Percentiles rank a stretch among this genome's conserved stretches.
Conservation (phyloP, 2,329 filamentous ascomycete species). For the Podosphaera aphanis region DNA sequence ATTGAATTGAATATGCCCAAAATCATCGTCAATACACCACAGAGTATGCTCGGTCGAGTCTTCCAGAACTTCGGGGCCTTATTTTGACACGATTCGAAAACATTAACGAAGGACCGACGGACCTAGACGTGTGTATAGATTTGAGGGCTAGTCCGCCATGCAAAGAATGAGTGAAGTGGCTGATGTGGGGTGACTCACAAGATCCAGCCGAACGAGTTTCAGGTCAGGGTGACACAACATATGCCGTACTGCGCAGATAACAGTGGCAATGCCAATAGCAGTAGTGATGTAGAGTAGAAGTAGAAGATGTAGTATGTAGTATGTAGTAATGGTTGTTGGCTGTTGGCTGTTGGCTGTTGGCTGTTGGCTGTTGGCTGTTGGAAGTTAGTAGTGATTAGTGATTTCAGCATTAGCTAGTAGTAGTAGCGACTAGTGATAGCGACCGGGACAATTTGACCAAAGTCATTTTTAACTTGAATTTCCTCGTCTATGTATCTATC, state of each 20-base stretch:
- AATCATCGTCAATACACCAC: too few species aligned
- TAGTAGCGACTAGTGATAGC: too few species aligned
- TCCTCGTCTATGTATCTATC: too few species aligned
- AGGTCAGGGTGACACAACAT: neutral
- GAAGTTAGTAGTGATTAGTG: too few species aligned
- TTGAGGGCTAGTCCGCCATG: neutral
- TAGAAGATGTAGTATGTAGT: too few species aligned
- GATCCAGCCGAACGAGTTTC: neutral
- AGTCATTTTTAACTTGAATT: too few species aligned
- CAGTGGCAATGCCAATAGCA: neutral
- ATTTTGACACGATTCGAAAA: neutral
- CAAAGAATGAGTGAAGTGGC: neutral
- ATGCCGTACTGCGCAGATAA: neutral
- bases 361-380: too few species aligned
- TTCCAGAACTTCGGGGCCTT: neutral
- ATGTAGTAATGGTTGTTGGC: too few species aligned
- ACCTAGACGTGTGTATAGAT: neutral
- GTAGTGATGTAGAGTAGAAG: neutral
- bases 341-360: too few species aligned
- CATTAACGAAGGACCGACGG: neutral
- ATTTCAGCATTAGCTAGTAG: too few species aligned
- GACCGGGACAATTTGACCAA: too few species aligned
- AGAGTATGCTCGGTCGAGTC: neutral
- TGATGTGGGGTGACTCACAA: neutral
- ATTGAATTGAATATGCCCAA: too few species aligned